Base-by-base conservation (phyloP, 352 stramenopile genomes). In the Globisporangium nagaii region DNA sequence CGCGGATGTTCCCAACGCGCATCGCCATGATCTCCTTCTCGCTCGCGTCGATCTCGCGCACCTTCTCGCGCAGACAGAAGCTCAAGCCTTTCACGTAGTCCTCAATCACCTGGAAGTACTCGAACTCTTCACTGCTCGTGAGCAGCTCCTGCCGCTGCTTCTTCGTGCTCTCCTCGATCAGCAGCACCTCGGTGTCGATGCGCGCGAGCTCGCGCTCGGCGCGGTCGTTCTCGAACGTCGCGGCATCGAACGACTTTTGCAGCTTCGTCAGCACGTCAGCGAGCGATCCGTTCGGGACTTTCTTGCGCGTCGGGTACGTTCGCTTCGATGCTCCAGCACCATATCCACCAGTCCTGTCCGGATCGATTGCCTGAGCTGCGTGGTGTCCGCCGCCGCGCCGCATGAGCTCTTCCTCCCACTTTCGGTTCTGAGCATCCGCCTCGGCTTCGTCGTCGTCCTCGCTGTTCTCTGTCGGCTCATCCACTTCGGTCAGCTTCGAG, bases 391-490 rank as follows among this genome's bases (percentile, higher is more conserved):
- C 81, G 11, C 79, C 81, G 37, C 81, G 67, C 17, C 81, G 76
- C 75, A 92, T 88, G 9, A 92, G 62, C 39, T 92, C 79, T 62
- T 88, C 79, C 41, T 92, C 81, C 81, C 81, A 92, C 3, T 60
- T 70, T 35, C 60, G 73, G 30, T 43, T 83, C 44, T 86, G 65
- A 24, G 75, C 67, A 27, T 81, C 70, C 7, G 77, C 66, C 27
- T 79, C 74, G 1, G 75, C 73, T 12, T 75, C 62, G 13, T 63
- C 62, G 3, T 48, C 50, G 3, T 60, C 50, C 36, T 43, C 62
- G 4, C 58, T 43, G 7, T n/a, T n/a, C n/a, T 46, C 52, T 0
- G 70, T 68, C 4, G 71, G 40, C n/a, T 72, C 69, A 31, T 81
- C 73, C 1, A 86, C 67, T 50, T 79, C 72, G 2, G 68, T 50